Evolutionary conservation across 208 protist species (phyloP).

Genomic region (Novymonas esmeraldas): DNA sequence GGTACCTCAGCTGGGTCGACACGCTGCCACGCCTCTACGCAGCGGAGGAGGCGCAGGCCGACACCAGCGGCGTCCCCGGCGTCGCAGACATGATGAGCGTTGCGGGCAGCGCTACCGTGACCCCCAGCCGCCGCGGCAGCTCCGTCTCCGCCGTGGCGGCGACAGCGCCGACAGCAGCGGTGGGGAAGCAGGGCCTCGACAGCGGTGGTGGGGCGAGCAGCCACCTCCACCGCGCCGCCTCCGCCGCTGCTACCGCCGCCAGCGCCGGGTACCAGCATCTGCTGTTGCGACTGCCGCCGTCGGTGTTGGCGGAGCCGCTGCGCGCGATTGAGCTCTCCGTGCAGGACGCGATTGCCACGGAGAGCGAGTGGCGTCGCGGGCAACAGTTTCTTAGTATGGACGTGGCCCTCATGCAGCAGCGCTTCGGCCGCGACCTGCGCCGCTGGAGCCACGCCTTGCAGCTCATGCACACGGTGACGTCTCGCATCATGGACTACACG

Average conservation of each 20-base stretch:
- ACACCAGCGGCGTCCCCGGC: conserved; percentile 10
- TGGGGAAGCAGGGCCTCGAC: not conserved
- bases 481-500: conserved; percentile 85
- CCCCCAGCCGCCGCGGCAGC: conserved; percentile 3
- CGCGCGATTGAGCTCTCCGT: conserved; percentile 82
- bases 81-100: conserved; percentile 13
- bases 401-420: conserved; percentile 79
- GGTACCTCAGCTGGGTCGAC: conserved; percentile 79
- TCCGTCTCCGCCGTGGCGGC: not conserved
- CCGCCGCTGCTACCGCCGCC: not conserved
- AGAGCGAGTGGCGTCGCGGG: conserved; percentile 81
- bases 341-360: conserved; percentile 69
- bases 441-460: conserved; percentile 71
- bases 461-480: conserved; percentile 69
- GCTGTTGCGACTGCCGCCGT: conserved; percentile 49
- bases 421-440: conserved; percentile 73
- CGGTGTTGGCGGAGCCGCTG: conserved; percentile 64
- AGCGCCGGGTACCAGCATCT: conserved; percentile 58
- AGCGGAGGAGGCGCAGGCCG: conserved; percentile 42
- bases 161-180: not conserved
- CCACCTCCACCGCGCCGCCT: not conserved
- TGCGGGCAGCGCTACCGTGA: conserved; percentile 8
- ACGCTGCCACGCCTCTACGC: conserved; percentile 65
- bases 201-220: conserved; percentile 6
- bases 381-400: conserved; percentile 89